Base-by-base conservation (phyloP, 176 grass and related monocot species). In the Oryza meyeriana region DNA sequence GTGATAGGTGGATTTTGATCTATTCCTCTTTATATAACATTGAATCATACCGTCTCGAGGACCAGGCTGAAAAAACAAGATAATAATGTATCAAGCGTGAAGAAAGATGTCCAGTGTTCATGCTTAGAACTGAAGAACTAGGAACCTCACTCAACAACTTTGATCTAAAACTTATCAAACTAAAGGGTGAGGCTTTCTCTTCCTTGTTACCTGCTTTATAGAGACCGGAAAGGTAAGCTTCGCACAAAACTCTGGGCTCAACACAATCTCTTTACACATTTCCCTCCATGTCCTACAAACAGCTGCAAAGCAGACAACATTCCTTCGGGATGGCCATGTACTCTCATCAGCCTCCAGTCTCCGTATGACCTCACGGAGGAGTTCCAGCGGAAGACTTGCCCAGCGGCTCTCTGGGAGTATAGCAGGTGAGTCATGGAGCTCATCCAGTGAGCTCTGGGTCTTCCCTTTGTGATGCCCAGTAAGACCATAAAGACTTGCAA, bases 1-100 rank as follows among this genome's bases (percentile, higher is more conserved):
- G 82, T 90, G 85, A 88, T 99, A 99, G 29, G 93, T 99, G 39
- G 88, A 90, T 85, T 94, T 99, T 83, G 97, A 99, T 83, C 81
- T 94, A 38, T 99, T 92, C 93, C 97, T 92, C 89, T 96, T 99
- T 88, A 99, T 99, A 69, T 92, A 96, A 82, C 97, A 99, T 77
- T 92, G 93, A 75, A 99, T 92, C 81, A 89, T 87, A 72, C 85
- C 91, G 42, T 99, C 97, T 68, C 97, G 89, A 80, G 97, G 89
- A 4, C 97, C 97, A 77, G 97, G 97, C 97, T 99, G 85, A 48
- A 83, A 88, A 91, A 75, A 26, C 22, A 77, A 81, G 18, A 73
- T 17, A 64, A 39, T 6, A 76, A 71, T 72, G 22, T 83, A 82
- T 66, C 45, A 86, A 79, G 40, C 25, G 58, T 22, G 14, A 72